These are phyloP conservation scores for Rhodofomes roseus DNA, from an alignment of 1,284 basidiomycete species.

Conservation along the genomic window DNA sequence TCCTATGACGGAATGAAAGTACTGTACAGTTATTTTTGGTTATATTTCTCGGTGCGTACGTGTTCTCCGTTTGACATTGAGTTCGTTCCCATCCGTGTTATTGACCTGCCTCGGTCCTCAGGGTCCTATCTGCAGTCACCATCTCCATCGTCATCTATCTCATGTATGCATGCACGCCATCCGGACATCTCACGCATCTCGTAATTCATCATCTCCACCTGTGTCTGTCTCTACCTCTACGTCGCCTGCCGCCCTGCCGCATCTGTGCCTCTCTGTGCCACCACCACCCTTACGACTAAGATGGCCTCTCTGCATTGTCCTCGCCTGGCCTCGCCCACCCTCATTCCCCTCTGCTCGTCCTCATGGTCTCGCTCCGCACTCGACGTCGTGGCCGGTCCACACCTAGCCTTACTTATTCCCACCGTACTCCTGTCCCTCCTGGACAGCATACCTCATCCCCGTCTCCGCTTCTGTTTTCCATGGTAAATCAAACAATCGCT, in stretches of 20 bases:
- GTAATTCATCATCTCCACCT: not conserved
- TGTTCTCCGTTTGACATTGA: not conserved
- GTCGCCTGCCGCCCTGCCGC: not conserved
- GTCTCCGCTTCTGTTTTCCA: not conserved
- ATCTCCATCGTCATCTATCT: not conserved
- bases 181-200: not conserved
- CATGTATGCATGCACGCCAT: slow-evolving; percentile 9
- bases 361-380: not conserved
- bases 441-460: too few relatives aligned
- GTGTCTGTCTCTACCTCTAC: not conserved
- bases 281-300: not conserved
- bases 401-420: not conserved
- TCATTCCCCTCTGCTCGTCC: not conserved
- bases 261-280: not conserved
- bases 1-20: slow-evolving; percentile 40
- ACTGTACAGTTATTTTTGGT: slow-evolving; percentile 1
- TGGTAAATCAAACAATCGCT: not conserved
- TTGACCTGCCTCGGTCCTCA: not conserved
- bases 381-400: not conserved
- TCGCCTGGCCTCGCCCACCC: not conserved
- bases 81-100: not conserved
- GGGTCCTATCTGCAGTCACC: slow-evolving; percentile 2
- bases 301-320: not conserved
- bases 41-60: slow-evolving; percentile 6
- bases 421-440: not conserved